Base-by-base conservation (phyloP, 2,329 filamentous ascomycete genomes). In the Neofusicoccum cordaticola region DNA sequence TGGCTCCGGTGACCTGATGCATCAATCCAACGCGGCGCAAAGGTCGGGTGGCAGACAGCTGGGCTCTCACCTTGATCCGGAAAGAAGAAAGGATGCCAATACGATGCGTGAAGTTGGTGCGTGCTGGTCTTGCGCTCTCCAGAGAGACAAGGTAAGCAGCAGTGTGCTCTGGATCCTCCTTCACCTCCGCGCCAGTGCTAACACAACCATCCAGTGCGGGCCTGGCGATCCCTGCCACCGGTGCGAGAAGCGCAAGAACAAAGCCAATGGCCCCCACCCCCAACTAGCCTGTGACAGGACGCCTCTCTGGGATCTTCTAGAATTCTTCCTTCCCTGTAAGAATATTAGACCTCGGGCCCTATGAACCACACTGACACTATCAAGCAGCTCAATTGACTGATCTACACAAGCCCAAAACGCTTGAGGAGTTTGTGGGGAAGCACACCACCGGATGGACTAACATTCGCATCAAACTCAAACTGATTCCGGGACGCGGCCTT, bases 71-170 rank as follows among this genome's bases (percentile, higher is more conserved):
- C 71, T 75, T 56, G 69, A 71, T 51, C 74, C 69, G 47, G 76
- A 71, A 11, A 75, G 75, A 41, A 76, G 77, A 17, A 76, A 77
- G 66, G 75, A 78, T 60, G 80, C 77, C 47, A 76, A 78, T 56
- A 73, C 76, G 45, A 81, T 82, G 80, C 78, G 81, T 13, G 79
- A 80, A 62, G 74, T 77, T 7, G 77, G 77, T 22, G 79, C 80
- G 9, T 83, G 81, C 65, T 83, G 81, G 81, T 75, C 79, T 34
- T 83, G 81, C 65, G 77, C 77, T 4, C 71, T 83, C 56, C 81
- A 83, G 66, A 74, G 81, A 70, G 81, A 82, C 68, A 78, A 78
- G 66, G 77, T 78, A 69, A 71, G 51, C 17, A 44, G 5, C 11
- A 12, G 22, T 15, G 2, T 34, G 6, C 6, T 19, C 8, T n/a